Conservation (phyloP, 2,329 filamentous ascomycete genomes). For the Chaetomium sp. region DNA sequence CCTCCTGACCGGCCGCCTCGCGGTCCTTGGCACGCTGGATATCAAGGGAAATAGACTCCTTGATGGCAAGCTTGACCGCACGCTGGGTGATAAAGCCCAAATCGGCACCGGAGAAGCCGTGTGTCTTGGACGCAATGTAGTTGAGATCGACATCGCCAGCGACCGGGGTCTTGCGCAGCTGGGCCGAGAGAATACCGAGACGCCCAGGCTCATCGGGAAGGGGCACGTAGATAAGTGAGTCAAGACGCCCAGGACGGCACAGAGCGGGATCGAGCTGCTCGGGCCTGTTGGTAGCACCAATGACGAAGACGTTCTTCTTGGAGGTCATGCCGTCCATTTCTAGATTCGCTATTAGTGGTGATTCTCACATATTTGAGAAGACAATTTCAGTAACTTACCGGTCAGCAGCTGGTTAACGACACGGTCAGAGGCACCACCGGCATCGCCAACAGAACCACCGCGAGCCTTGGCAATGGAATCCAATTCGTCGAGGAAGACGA, state of each 20-base stretch:
- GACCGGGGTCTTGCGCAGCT: slow-evolving; percentile 97
- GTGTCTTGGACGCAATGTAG: slow-evolving; percentile 93
- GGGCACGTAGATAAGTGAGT: slow-evolving; percentile 97
- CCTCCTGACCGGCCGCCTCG: slow-evolving; percentile 69
- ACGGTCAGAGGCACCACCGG: slow-evolving; percentile 96
- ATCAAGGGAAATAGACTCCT: slow-evolving; percentile 83
- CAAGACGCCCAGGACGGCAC: slow-evolving; percentile 96
- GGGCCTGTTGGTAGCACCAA: slow-evolving; percentile 95
- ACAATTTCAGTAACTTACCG: slow-evolving; percentile 48
- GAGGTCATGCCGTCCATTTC: slow-evolving; percentile 99
- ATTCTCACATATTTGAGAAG: neutral
- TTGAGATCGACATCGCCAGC: slow-evolving; percentile 77
- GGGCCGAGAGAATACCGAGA: slow-evolving; percentile 83
- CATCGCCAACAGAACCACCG: slow-evolving; percentile 92
- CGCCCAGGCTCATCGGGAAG: slow-evolving; percentile 88
- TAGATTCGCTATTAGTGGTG: slow-evolving; percentile 16
- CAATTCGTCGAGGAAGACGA: slow-evolving; percentile 97
- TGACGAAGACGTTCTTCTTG: slow-evolving; percentile 99
- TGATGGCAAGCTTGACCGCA: slow-evolving; percentile 98
- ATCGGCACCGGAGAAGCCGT: slow-evolving; percentile 99
- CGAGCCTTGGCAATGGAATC: slow-evolving; percentile 99
- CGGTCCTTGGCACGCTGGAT: slow-evolving; percentile 88
- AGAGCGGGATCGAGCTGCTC: slow-evolving; percentile 98
- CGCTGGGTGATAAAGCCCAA: slow-evolving; percentile 98
- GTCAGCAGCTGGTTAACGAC: slow-evolving; percentile 99